phyloP scores from a whole-genome alignment of 2,329 filamentous ascomycete genomes.

The Trichoderma sp. region DNA sequence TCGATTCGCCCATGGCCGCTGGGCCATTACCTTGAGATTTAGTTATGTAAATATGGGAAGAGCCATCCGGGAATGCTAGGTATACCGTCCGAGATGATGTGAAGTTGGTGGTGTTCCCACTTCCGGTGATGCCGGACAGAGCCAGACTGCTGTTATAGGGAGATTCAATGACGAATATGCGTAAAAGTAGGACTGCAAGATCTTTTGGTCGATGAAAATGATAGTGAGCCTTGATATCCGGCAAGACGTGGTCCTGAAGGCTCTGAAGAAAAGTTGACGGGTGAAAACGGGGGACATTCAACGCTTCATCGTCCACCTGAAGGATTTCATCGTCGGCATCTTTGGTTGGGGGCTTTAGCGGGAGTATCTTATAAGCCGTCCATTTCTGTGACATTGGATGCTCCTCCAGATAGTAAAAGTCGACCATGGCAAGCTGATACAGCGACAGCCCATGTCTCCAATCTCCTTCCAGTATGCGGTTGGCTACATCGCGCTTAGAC shows the following conservation, averaged over 20 bases:
- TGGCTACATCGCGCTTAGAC: conserved; percentile 60
- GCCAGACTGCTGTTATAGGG: conserved; percentile 67
- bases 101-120: conserved; percentile 43
- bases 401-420: conserved; percentile 63
- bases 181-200: conserved; percentile 69
- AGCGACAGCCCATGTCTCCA: conserved; percentile 63
- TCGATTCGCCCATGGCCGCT: conserved; percentile 49
- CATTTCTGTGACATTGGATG: conserved; percentile 62
- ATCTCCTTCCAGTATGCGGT: conserved; percentile 64
- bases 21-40: conserved; percentile 46
- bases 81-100: conserved; percentile 71
- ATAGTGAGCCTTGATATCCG: conserved; percentile 80
- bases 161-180: conserved; percentile 75
- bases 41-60: conserved; percentile 69
- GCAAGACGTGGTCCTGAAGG: conserved; percentile 69
- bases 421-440: conserved; percentile 67
- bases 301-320: conserved; percentile 43
- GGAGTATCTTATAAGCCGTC: conserved; percentile 59
- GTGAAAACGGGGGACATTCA: conserved; percentile 68
- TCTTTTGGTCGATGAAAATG: conserved; percentile 69
- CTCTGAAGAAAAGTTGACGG: conserved; percentile 75
- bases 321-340: conserved; percentile 39
- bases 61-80: conserved; percentile 76
- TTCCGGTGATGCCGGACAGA: conserved; percentile 33
- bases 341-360: conserved; percentile 41